These are phyloP conservation scores for Coleophoma cylindrospora DNA, from an alignment of 2,329 filamentous ascomycete species.

Conservation along the genomic window DNA sequence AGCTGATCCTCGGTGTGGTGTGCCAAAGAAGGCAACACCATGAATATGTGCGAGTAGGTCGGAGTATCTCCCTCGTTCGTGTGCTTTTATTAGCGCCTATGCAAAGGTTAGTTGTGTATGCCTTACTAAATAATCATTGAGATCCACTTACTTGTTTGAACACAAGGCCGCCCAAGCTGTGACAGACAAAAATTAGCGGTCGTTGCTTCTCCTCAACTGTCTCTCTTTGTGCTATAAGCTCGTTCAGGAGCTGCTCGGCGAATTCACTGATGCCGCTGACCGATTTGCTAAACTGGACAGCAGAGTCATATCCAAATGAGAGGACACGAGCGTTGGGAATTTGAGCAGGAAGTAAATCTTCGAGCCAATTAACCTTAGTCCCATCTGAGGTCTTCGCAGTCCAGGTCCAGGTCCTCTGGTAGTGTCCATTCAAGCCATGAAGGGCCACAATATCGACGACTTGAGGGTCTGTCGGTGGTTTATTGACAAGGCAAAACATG, in stretches of 20 bases:
- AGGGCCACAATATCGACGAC: background rate
- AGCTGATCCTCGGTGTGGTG: constrained; percentile 4
- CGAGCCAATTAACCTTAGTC: constrained; percentile 15
- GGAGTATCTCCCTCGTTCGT: background rate
- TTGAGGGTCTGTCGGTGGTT: background rate
- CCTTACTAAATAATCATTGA: no score
- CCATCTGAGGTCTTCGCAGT: constrained; percentile 21
- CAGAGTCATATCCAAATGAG: constrained; percentile 28
- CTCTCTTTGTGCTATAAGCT: background rate
- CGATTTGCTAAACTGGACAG: constrained; percentile 4
- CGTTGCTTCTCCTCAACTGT: background rate
- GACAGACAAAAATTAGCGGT: constrained; percentile 4
- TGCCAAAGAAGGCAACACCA: constrained; percentile 6
- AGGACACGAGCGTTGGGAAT: constrained; percentile 28
- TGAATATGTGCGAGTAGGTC: background rate
- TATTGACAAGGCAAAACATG: background rate
- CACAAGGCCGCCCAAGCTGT: constrained; percentile 5
- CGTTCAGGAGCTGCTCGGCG: constrained; percentile 2
- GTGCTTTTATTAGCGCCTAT: background rate
- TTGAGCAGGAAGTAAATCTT: constrained; percentile 19
- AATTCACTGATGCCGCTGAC: constrained; percentile 1
- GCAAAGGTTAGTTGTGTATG: no score
- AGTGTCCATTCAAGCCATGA: constrained; percentile 10
- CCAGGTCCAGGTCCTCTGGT: constrained; percentile 34
- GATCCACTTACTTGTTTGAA: constrained; percentile 1